Conservation (phyloP, 495 filamentous ascomycete species). For the Neurospora sp. region DNA sequence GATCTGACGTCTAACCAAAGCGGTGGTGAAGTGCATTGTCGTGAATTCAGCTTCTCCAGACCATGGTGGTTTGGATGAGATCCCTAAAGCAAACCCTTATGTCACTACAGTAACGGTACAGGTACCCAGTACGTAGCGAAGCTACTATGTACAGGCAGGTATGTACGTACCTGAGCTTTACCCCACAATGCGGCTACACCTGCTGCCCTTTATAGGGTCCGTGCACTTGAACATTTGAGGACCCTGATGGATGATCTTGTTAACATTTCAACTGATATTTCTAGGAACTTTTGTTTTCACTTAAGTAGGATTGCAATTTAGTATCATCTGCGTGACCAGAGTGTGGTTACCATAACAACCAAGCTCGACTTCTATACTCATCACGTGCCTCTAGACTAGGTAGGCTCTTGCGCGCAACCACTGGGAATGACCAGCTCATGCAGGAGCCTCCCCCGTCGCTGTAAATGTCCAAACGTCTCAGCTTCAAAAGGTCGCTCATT, state of each 20-base stretch:
- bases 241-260: not conserved
- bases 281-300: not conserved
- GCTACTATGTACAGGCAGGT: not conserved
- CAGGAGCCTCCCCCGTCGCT: not conserved
- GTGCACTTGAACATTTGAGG: constrained; percentile 4
- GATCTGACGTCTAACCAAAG: not conserved
- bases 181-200: constrained; percentile 15
- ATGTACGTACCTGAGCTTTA: not conserved
- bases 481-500: not conserved
- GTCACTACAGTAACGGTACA: constrained; percentile 1
- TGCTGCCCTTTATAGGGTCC: constrained; percentile 4
- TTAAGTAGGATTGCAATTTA: not conserved
- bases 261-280: not conserved
- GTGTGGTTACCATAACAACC: not conserved
- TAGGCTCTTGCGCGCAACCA: not conserved
- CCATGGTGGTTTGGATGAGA: not conserved
- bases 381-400: not conserved
- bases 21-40: not conserved
- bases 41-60: not conserved
- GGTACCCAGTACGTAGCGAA: not conserved
- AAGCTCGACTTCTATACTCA: not conserved
- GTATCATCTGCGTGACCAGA: not conserved
- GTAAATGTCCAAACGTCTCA: not conserved
- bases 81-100: not conserved
- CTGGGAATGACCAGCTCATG: not conserved